phyloP scores from a whole-genome alignment of 1,139 yeast species.

The Candida sanyaensis region DNA sequence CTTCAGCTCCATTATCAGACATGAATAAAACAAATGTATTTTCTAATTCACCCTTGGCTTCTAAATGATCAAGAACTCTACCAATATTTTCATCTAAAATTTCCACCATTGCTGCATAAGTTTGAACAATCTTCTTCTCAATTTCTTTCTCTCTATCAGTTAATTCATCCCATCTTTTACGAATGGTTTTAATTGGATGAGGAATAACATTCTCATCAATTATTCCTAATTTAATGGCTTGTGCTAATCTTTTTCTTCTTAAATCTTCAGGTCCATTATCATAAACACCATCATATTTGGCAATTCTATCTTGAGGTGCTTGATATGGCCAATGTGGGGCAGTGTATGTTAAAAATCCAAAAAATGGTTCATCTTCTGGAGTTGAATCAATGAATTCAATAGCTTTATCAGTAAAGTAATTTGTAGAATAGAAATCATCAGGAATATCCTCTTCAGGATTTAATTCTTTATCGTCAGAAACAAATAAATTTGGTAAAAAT shows the following conservation, averaged over 20 bases:
- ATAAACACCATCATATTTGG: slow-evolving; percentile 50
- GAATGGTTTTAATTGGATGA: slow-evolving; percentile 45
- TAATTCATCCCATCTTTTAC: slow-evolving; percentile 45
- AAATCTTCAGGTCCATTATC: slow-evolving; percentile 50
- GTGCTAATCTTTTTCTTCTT: slow-evolving; percentile 36
- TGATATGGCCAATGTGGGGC: slow-evolving; percentile 69
- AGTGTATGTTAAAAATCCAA: slow-evolving; percentile 54
- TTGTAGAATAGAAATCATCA: slow-evolving; percentile 49
- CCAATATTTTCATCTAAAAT: slow-evolving; percentile 52
- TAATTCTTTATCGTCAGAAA: slow-evolving; percentile 34
- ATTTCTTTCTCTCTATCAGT: slow-evolving; percentile 30
- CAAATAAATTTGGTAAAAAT: slow-evolving; percentile 37
- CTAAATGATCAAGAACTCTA: slow-evolving; percentile 40
- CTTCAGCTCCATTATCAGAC: slow-evolving; percentile 66
- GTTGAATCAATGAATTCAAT: slow-evolving; percentile 34
- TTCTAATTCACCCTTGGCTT: slow-evolving; percentile 43
- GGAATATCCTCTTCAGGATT: slow-evolving; percentile 40
- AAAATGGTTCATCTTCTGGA: slow-evolving; percentile 44
- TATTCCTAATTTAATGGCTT: slow-evolving; percentile 46
- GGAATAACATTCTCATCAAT: slow-evolving; percentile 45
- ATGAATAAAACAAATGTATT: slow-evolving; percentile 56
- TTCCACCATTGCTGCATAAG: slow-evolving; percentile 66
- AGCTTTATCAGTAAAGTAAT: slow-evolving; percentile 58
- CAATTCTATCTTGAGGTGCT: slow-evolving; percentile 49
- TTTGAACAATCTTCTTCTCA: slow-evolving; percentile 52